Evolutionary conservation across 1,139 yeast species (phyloP).

Genomic region (Chernovozyma sophiae-reginae): DNA sequence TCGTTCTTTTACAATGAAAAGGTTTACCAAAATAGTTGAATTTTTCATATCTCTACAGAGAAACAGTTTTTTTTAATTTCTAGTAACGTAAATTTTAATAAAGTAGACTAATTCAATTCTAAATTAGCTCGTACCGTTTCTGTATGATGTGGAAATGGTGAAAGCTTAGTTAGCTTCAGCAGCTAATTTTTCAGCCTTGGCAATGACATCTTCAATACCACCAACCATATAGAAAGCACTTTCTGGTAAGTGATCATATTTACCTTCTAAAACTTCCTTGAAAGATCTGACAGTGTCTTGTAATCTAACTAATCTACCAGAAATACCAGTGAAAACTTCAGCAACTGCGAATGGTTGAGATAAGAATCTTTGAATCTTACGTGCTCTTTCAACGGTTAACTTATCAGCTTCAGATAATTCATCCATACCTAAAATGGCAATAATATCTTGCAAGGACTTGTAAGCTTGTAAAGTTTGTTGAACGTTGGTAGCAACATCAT

Average conservation of each 20-base stretch:
- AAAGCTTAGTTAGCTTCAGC: slow-evolving; percentile 73
- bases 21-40: too few relatives aligned
- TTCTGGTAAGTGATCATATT: slow-evolving; percentile 98
- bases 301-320: slow-evolving; percentile 96
- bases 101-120: slow-evolving; percentile 4
- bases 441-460: slow-evolving; percentile 99
- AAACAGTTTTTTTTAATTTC: slow-evolving; percentile 1
- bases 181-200: slow-evolving; percentile 98
- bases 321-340: slow-evolving; percentile 99
- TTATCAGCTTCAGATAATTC: slow-evolving; percentile 98
- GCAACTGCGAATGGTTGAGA: slow-evolving; percentile 99
- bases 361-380: slow-evolving; percentile 99
- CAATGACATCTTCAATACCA: slow-evolving; percentile 96
- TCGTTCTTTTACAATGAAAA: too few relatives aligned
- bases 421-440: slow-evolving; percentile 99
- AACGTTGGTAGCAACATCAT: slow-evolving; percentile 88
- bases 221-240: slow-evolving; percentile 99
- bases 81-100: slow-evolving; percentile 5
- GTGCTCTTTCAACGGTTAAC: slow-evolving; percentile 99
- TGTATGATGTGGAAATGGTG: slow-evolving; percentile 2
- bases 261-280: slow-evolving; percentile 97
- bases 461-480: slow-evolving; percentile 99
- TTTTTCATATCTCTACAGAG: too few relatives aligned
- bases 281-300: slow-evolving; percentile 92
- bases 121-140: slow-evolving; percentile 6